Base-by-base conservation (phyloP, 169 alveolate species). In the Plasmodium knowlesi region DNA sequence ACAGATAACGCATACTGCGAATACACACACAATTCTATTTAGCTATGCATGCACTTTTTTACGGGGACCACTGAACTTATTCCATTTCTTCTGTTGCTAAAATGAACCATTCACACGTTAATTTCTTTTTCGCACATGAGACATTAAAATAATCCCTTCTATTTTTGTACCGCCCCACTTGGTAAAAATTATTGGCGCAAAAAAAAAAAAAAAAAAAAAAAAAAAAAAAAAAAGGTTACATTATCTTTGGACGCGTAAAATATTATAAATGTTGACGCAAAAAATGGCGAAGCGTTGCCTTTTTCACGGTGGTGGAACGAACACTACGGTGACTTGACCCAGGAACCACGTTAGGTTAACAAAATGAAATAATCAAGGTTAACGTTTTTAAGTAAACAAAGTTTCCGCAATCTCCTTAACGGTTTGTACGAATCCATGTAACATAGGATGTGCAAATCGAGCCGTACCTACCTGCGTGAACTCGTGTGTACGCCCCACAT, bases 371-470 rank as follows among this genome's bases (percentile, higher is more conserved):
- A 82, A 82, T 54, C 74, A 82, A 37, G 39, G n/a, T 82, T 19
- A 50, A 82, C 54, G 85, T 82, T 82, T 61, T 78, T 82, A 82
- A 82, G 50, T 54, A 30, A 82, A 82, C 54, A 78, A 53, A 54
- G 79, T 82, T 82, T 54, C 67, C 43, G 28, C 54, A 8, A 19
- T 82, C 25, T 25, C 22, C 89, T 37, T 50, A 82, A 82, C 71
- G 76, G 39, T 28, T 30, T 46, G 34, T 54, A 82, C 61, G 67
- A 34, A 50, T 81, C 37, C 10, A n/a, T 78, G 22, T 30, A 37
- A 41, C 72, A 34, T 34, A n/a, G 39, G 30, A 78, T 25, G 19
- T 34, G 28, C 84, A 39, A 22, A n/a, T 41, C 12, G 14, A 73
- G 25, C 25, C 53, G 53, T 8, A 25, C 34, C 37, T 61, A 61